These are phyloP conservation scores for Colletotrichum ledebouriae DNA, from an alignment of 2,329 filamentous ascomycete species.

Conservation along the genomic window DNA sequence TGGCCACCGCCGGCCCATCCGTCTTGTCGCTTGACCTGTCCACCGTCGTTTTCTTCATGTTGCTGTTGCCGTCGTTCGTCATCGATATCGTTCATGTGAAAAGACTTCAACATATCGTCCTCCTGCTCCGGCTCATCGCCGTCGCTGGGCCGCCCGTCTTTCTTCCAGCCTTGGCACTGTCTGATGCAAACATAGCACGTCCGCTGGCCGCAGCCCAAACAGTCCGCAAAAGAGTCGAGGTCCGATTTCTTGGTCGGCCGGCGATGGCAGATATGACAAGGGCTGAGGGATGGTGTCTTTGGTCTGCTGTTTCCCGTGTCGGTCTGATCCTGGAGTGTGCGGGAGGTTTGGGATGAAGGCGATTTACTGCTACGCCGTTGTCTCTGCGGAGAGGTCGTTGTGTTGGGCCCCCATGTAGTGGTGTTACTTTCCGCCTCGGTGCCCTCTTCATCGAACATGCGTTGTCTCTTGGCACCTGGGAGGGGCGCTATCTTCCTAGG, in stretches of 20 bases:
- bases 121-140: constrained; percentile 36
- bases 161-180: constrained; percentile 67
- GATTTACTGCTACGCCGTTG: constrained; percentile 31
- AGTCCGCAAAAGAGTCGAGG: constrained; percentile 75
- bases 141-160: constrained; percentile 43
- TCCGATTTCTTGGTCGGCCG: constrained; percentile 75
- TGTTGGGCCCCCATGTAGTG: background rate
- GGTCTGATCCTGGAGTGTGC: constrained; percentile 22
- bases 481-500: constrained; percentile 35
- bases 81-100: constrained; percentile 65
- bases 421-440: constrained; percentile 3
- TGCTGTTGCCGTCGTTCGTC: constrained; percentile 46
- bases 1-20: constrained; percentile 61
- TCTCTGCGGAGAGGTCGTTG: constrained; percentile 13
- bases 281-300: constrained; percentile 54
- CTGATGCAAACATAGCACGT: constrained; percentile 79
- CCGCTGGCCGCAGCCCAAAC: constrained; percentile 70
- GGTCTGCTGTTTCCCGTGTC: constrained; percentile 17
- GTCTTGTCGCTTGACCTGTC: constrained; percentile 25
- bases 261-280: constrained; percentile 78
- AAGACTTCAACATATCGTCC: constrained; percentile 55
- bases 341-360: constrained; percentile 19
- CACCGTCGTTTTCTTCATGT: constrained; percentile 24
- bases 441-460: constrained; percentile 32
- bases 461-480: constrained; percentile 33